These are phyloP conservation scores for Chlamydomonas schloesseri DNA, from an alignment of 139 green algal species.

Conservation along the genomic window DNA sequence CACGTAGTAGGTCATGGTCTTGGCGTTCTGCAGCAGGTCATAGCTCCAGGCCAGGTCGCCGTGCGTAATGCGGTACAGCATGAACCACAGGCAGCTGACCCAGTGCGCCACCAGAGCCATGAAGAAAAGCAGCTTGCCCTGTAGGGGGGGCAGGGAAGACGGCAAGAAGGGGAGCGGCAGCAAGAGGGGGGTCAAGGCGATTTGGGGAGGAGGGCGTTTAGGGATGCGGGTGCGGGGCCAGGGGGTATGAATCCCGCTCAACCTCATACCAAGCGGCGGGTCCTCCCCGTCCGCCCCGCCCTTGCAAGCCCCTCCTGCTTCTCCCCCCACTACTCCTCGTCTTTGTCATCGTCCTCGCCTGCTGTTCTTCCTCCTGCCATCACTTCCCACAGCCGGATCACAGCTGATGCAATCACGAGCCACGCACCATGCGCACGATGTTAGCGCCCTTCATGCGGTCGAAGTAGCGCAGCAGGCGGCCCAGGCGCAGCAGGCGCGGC, in stretches of 20 bases:
- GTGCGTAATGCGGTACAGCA: slow-evolving; percentile 48
- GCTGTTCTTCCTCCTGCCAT: too few relatives aligned
- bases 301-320: too few relatives aligned
- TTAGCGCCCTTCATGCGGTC: slow-evolving; percentile 76
- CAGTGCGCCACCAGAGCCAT: slow-evolving; percentile 74
- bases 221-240: too few relatives aligned
- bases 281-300: too few relatives aligned
- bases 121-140: slow-evolving; percentile 65
- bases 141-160: not conserved
- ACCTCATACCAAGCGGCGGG: too few relatives aligned
- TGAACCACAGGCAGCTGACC: slow-evolving; percentile 66
- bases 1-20: slow-evolving; percentile 53
- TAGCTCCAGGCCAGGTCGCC: slow-evolving; percentile 50
- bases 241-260: too few relatives aligned
- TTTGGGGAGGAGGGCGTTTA: too few relatives aligned
- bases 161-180: not conserved
- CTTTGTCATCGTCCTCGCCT: not conserved
- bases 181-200: not conserved
- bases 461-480: slow-evolving; percentile 71
- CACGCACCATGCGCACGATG: slow-evolving; percentile 63
- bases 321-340: too few relatives aligned
- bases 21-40: slow-evolving; percentile 31
- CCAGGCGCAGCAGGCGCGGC: slow-evolving; percentile 72
- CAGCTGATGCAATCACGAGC: too few relatives aligned
- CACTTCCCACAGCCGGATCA: too few relatives aligned